phyloP scores from a whole-genome alignment of 257 asterid genomes.

The Verbena officinalis region DNA sequence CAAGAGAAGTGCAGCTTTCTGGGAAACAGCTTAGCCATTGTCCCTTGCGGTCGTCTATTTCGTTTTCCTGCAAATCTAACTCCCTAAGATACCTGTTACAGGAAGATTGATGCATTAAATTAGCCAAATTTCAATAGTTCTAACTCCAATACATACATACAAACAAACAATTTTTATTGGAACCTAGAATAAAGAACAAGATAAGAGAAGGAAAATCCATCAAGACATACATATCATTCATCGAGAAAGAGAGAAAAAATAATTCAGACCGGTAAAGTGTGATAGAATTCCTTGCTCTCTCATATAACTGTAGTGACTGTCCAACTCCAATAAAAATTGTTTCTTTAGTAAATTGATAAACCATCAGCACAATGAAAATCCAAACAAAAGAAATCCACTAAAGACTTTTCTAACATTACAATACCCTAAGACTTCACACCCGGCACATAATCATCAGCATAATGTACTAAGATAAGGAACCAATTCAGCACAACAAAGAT shows the following conservation, averaged over 20 bases:
- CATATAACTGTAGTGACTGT: too few species aligned
- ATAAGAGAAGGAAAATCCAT: too few species aligned
- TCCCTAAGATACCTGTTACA: slow-evolving; percentile 68
- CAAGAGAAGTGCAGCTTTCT: slow-evolving; percentile 69
- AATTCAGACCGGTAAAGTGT: too few species aligned
- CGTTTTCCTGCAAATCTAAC: slow-evolving; percentile 82
- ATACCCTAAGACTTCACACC: not conserved
- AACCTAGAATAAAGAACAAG: too few species aligned
- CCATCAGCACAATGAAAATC: too few species aligned
- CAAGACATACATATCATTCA: too few species aligned
- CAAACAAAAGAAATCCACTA: not conserved
- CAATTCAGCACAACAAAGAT: not conserved
- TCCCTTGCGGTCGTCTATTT: slow-evolving; percentile 78
- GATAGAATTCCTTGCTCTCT: too few species aligned
- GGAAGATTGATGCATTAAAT: slow-evolving; percentile 4
- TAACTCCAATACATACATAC: too few species aligned
- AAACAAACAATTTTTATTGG: too few species aligned
- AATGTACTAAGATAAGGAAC: not conserved
- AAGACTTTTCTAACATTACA: not conserved
- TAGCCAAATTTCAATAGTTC: slow-evolving; percentile 7
- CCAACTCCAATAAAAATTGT: too few species aligned
- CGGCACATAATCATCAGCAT: not conserved
- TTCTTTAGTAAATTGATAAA: too few species aligned
- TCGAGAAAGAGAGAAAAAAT: too few species aligned
- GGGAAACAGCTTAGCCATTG: slow-evolving; percentile 92